A percentile compares a stretch with the other conserved stretches of the same genome.
These are phyloP conservation scores for Solanum chmielewskii DNA, from an alignment of 257 asterid species.

Conservation along the genomic window DNA sequence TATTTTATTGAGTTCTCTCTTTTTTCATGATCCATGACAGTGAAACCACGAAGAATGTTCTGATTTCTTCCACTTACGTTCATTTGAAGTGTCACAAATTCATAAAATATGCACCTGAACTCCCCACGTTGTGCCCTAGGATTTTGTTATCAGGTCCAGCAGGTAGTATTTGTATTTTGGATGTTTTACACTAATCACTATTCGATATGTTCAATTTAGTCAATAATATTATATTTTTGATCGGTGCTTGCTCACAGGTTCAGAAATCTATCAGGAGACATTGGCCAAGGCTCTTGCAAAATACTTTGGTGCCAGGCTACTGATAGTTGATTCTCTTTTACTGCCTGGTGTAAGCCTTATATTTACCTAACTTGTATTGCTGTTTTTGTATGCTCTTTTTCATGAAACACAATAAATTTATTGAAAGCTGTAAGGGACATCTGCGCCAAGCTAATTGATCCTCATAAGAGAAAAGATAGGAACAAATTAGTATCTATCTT, in stretches of 20 bases:
- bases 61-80: constrained; percentile 63
- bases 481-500: not conserved
- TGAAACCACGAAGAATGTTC: constrained; percentile 68
- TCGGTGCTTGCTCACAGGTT: constrained; percentile 32
- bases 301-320: constrained; percentile 48
- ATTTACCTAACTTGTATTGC: not conserved
- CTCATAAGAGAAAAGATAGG: not conserved
- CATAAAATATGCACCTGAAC: constrained; percentile 47
- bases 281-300: constrained; percentile 73
- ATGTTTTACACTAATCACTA: not conserved
- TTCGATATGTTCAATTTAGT: constrained; percentile 5
- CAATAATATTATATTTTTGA: not conserved
- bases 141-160: constrained; percentile 79
- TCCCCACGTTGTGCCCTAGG: constrained; percentile 69
- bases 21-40: constrained; percentile 22
- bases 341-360: constrained; percentile 62
- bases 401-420: not conserved
- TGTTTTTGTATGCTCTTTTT: not conserved
- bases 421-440: not conserved
- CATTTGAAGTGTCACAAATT: constrained; percentile 49
- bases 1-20: not conserved
- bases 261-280: constrained; percentile 84
- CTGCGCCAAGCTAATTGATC: not conserved
- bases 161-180: constrained; percentile 32
- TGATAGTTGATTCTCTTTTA: constrained; percentile 54